Evolutionary conservation across 176 grass and related monocot species (phyloP).

Genomic region (Alopecurus myosuroides): DNA sequence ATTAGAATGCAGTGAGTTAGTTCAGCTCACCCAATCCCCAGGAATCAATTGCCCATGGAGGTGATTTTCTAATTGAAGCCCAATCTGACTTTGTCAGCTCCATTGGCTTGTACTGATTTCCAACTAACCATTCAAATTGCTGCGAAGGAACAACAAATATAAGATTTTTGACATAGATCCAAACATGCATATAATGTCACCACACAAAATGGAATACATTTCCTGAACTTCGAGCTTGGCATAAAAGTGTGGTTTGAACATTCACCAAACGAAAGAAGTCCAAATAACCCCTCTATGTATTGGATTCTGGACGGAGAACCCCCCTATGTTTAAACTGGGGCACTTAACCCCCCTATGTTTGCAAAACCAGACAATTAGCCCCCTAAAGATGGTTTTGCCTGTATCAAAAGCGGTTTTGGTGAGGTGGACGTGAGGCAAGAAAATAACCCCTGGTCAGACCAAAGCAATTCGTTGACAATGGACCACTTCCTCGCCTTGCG

Average conservation of each 20-base stretch:
- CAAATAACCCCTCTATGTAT: too few species aligned
- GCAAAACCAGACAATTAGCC: too few species aligned
- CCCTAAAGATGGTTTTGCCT: too few species aligned
- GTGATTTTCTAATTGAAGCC: conserved; percentile 88
- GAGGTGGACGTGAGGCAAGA: too few species aligned
- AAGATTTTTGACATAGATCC: not conserved
- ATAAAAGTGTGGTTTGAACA: conserved; percentile 2
- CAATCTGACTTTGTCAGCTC: conserved; percentile 94
- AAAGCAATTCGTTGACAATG: too few species aligned
- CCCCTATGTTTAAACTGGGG: too few species aligned
- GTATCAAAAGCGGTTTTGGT: too few species aligned
- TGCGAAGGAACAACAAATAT: conserved; percentile 26
- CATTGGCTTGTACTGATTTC: conserved; percentile 91
- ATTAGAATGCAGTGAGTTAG: conserved; percentile 18
- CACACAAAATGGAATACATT: not conserved
- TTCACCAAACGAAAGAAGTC: conserved; percentile 30
- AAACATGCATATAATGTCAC: not conserved
- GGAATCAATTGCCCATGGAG: conserved; percentile 95
- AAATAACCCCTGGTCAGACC: too few species aligned
- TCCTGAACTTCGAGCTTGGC: not conserved
- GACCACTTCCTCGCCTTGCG: too few species aligned
- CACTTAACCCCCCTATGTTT: too few species aligned
- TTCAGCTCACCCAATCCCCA: conserved; percentile 87
- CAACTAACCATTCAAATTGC: conserved; percentile 99
- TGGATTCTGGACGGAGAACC: too few species aligned